Conservation (phyloP, 2,329 filamentous ascomycete species). For the Aspergillus udagawae region DNA sequence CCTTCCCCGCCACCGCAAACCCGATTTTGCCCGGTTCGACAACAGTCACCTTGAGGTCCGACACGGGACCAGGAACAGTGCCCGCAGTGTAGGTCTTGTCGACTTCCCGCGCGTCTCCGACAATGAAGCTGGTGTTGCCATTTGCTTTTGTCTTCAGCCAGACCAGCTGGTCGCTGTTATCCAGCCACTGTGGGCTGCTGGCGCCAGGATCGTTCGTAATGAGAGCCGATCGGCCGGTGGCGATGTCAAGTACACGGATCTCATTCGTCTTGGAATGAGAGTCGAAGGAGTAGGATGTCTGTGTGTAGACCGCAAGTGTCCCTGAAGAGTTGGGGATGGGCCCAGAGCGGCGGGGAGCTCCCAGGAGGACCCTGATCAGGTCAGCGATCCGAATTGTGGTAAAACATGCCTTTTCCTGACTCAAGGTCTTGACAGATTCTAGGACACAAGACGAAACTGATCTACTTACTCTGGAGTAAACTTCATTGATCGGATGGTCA, state of each 20-base stretch:
- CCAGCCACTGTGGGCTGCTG: constrained; percentile 47
- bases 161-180: constrained; percentile 39
- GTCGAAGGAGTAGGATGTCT: constrained; percentile 49
- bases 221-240: constrained; percentile 36
- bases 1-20: constrained; percentile 46
- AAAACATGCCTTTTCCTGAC: not conserved
- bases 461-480: constrained; percentile 40
- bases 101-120: constrained; percentile 38
- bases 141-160: constrained; percentile 46
- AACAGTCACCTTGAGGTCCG: constrained; percentile 43
- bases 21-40: constrained; percentile 42
- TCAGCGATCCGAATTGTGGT: not conserved
- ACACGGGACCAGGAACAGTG: constrained; percentile 43
- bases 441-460: not conserved
- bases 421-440: not conserved
- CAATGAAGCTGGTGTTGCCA: constrained; percentile 45
- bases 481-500: constrained; percentile 40
- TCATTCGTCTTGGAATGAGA: constrained; percentile 45
- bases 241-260: constrained; percentile 43
- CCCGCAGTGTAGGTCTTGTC: constrained; percentile 44
- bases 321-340: constrained; percentile 44
- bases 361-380: constrained; percentile 40
- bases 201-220: constrained; percentile 43
- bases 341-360: constrained; percentile 44
- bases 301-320: constrained; percentile 46